phyloP scores from a whole-genome alignment of 108 stramenopile species.

The Skeletonema menzelii region DNA sequence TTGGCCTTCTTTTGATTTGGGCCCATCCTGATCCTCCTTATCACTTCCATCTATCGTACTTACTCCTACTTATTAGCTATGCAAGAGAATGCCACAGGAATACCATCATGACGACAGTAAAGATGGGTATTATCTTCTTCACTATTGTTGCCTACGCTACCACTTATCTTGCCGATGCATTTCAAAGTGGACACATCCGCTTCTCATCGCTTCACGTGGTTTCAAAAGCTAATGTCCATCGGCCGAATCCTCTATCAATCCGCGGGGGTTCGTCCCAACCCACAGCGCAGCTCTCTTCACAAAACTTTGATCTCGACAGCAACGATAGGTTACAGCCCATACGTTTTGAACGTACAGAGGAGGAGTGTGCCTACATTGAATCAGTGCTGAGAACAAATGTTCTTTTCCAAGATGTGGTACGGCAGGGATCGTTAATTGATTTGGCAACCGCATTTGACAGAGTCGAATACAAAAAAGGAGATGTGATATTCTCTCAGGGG shows the following conservation, averaged over 20 bases:
- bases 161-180: not conserved
- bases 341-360: not conserved
- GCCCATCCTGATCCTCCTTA: too few species aligned
- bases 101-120: too few species aligned
- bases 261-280: not conserved
- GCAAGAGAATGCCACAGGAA: too few species aligned
- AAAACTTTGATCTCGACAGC: not conserved
- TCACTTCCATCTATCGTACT: too few species aligned
- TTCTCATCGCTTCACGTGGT: not conserved
- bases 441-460: slow-evolving; percentile 26
- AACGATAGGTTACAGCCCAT: not conserved
- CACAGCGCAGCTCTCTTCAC: not conserved
- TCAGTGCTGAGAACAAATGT: not conserved
- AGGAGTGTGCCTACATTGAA: not conserved
- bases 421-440: not conserved
- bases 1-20: too few species aligned
- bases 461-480: not conserved
- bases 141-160: not conserved
- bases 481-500: slow-evolving; percentile 24
- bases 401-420: not conserved
- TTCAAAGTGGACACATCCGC: not conserved
- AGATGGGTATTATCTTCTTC: too few species aligned
- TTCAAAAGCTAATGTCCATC: not conserved
- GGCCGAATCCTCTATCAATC: too few species aligned
- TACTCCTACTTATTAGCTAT: too few species aligned